Evolutionary conservation across 225 moss, liverwort and hornwort genomes (phyloP).

Genomic region (Anthoceros angustus): DNA sequence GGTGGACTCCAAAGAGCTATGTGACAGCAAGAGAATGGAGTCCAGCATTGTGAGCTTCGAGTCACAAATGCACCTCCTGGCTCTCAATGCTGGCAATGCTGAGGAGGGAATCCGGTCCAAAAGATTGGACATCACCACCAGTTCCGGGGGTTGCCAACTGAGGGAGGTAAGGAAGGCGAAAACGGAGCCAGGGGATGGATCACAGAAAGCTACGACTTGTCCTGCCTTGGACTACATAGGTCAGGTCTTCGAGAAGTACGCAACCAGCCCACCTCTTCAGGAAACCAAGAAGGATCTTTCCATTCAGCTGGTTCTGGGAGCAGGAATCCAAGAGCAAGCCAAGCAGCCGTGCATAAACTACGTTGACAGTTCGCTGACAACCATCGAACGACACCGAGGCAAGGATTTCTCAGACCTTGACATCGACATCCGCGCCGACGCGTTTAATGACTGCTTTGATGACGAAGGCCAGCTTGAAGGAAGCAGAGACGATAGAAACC

Average conservation of each 20-base stretch:
- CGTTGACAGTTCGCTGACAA: background rate
- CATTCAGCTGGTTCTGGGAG: background rate
- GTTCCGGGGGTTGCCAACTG: constrained; percentile 19
- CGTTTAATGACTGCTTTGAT: background rate
- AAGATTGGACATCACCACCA: constrained; percentile 23
- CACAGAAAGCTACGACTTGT: constrained; percentile 5
- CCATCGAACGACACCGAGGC: background rate
- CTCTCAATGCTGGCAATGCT: constrained; percentile 13
- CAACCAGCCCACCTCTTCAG: constrained; percentile 29
- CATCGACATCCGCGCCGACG: background rate
- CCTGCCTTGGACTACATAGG: constrained; percentile 34
- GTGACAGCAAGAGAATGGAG: constrained; percentile 8
- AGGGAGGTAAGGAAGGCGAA: constrained; percentile 7
- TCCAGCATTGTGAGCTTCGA: constrained; percentile 20
- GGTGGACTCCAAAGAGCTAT: background rate
- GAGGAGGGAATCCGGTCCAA: constrained; percentile 10
- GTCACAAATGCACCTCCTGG: constrained; percentile 33
- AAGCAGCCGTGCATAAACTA: background rate
- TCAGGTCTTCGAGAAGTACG: constrained; percentile 37
- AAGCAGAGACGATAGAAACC: background rate
- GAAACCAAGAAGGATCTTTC: background rate
- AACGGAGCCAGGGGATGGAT: background rate
- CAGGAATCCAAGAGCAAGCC: background rate
- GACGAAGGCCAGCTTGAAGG: background rate
- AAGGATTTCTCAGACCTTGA: background rate